Evolutionary conservation across 352 stramenopile species (phyloP).

Genomic region (Globisporangium uncinulatum): DNA sequence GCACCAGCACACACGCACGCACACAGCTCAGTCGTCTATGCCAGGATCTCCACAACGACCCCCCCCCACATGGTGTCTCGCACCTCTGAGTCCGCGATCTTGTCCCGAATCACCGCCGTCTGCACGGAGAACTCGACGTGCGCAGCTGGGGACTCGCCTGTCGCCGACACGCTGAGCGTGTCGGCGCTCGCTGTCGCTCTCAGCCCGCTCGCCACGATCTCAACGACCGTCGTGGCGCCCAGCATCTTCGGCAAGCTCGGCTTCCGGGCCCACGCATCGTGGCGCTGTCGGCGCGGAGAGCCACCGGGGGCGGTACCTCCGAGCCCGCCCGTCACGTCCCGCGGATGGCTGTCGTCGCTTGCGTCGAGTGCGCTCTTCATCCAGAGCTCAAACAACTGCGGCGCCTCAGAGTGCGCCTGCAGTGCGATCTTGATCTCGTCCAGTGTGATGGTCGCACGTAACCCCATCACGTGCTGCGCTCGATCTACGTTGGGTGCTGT

Average conservation of each 20-base stretch:
- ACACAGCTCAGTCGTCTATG: conserved; percentile 1
- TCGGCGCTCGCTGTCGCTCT: conserved; percentile 16
- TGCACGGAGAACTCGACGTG: conserved; percentile 43
- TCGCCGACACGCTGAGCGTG: conserved; percentile 8
- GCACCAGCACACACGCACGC: neutral
- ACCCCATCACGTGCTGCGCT: neutral
- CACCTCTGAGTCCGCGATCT: conserved; percentile 44
- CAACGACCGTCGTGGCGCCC: conserved; percentile 21
- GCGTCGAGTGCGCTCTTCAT: conserved; percentile 31
- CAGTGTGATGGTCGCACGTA: conserved; percentile 22
- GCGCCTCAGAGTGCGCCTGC: conserved; percentile 34
- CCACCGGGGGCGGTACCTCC: conserved; percentile 6
- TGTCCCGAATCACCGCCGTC: conserved; percentile 31
- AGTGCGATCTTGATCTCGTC: conserved; percentile 48
- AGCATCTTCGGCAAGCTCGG: conserved; percentile 8
- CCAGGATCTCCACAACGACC: neutral
- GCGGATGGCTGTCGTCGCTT: conserved; percentile 11
- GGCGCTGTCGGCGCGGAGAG: conserved; percentile 16
- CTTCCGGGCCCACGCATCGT: conserved; percentile 11
- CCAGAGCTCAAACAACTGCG: conserved; percentile 46
- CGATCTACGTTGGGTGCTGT: neutral
- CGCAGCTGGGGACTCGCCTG: conserved; percentile 6
- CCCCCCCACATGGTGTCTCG: neutral
- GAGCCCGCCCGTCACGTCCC: conserved; percentile 9
- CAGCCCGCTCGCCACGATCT: conserved; percentile 24